A percentile compares a stretch with the other conserved stretches of the same genome.
Evolutionary conservation across 2,329 filamentous ascomycete species (phyloP).

Genomic region (Epichloe aotearoae): DNA sequence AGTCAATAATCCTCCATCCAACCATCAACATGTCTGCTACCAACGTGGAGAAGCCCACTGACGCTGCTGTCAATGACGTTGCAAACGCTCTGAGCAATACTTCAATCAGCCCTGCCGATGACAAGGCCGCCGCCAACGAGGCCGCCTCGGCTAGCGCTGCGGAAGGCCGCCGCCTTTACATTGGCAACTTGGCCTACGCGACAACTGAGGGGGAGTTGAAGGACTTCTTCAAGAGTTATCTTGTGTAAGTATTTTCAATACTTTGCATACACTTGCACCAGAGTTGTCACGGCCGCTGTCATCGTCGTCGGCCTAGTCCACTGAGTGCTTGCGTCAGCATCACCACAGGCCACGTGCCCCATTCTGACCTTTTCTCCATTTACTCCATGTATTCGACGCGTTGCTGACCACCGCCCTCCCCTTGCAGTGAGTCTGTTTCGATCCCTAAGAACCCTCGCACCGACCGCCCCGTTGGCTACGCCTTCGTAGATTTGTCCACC

Average conservation of each 20-base stretch:
- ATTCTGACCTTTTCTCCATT: neutral
- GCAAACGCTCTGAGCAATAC: constrained; percentile 62
- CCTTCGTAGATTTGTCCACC: constrained; percentile 95
- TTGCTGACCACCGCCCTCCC: constrained; percentile 3
- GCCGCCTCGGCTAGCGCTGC: constrained; percentile 93
- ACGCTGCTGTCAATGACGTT: constrained; percentile 62
- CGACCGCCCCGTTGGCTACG: constrained; percentile 95
- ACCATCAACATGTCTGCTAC: constrained; percentile 68
- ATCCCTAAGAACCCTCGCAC: constrained; percentile 99
- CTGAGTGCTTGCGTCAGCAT: neutral
- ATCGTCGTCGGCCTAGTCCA: too few relatives aligned
- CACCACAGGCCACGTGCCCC: neutral
- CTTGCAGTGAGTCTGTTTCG: constrained; percentile 80
- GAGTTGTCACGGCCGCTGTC: neutral
- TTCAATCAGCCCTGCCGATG: constrained; percentile 43
- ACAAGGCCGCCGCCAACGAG: constrained; percentile 59
- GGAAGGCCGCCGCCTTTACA: constrained; percentile 98
- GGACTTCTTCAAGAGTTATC: constrained; percentile 98
- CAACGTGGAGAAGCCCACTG: constrained; percentile 49
- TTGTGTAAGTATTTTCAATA: constrained; percentile 67
- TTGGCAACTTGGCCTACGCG: constrained; percentile 99
- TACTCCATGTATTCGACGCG: neutral
- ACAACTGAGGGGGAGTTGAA: constrained; percentile 99
- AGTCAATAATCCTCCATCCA: constrained; percentile 32
- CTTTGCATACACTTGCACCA: neutral